Conservation (phyloP, 2,329 filamentous ascomycete genomes). For the Ophiocordyceps robertsii region DNA sequence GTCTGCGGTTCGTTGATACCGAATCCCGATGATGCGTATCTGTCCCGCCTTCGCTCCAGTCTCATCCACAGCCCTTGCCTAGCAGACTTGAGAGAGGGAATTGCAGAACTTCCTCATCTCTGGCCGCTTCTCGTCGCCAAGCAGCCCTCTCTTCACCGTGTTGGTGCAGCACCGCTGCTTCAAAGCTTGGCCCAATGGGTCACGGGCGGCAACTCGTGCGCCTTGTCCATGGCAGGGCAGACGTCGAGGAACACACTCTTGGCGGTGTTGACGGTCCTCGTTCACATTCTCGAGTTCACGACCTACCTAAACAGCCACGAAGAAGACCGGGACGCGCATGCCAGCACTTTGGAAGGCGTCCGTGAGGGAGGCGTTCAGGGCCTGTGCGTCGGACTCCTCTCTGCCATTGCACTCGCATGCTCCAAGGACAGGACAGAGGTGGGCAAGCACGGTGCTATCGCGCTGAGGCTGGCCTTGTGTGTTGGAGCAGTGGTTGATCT, state of each 20-base stretch:
- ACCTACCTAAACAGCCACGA: not conserved
- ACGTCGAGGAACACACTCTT: not conserved
- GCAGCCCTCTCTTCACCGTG: not conserved
- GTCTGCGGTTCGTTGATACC: conserved; percentile 1
- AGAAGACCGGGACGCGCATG: not conserved
- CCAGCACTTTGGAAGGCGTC: not conserved
- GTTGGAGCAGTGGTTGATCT: not conserved
- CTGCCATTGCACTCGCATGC: not conserved
- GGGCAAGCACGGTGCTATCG: not conserved
- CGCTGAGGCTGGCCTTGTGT: not conserved
- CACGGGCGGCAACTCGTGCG: not conserved
- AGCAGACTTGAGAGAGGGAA: not conserved
- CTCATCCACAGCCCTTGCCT: not conserved
- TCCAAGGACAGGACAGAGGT: not conserved
- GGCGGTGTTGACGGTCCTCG: not conserved
- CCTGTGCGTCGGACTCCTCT: not conserved
- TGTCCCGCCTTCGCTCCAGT: not conserved
- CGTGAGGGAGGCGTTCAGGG: not conserved
- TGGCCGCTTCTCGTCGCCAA: not conserved
- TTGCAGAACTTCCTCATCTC: not conserved
- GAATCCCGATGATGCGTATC: not conserved
- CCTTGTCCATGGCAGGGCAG: not conserved
- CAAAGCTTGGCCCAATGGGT: not conserved
- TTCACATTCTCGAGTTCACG: not conserved
- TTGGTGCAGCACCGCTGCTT: not conserved